Conservation (phyloP, 176 grass and related monocot species). For the Areca catechu region DNA sequence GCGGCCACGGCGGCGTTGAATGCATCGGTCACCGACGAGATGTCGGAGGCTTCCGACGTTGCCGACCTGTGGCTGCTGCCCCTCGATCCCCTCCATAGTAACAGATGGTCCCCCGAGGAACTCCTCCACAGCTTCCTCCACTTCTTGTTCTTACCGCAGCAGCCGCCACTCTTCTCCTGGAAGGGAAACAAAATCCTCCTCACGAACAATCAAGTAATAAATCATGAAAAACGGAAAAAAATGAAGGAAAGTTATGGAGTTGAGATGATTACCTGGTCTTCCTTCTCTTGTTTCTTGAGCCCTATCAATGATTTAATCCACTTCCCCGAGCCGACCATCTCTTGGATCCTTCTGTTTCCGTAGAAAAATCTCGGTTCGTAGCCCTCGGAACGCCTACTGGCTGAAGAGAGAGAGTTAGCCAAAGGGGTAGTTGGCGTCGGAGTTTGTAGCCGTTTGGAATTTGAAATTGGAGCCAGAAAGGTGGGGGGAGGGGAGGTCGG, state of each 20-base stretch:
- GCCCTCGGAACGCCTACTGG: neutral
- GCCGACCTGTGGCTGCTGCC: slow-evolving; percentile 35
- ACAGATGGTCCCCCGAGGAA: slow-evolving; percentile 47
- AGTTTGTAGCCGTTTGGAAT: slow-evolving; percentile 29
- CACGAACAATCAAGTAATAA: neutral
- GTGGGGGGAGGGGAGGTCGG: neutral
- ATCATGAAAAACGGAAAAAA: neutral
- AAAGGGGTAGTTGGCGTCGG: slow-evolving; percentile 4
- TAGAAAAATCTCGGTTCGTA: slow-evolving; percentile 9
- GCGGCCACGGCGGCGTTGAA: slow-evolving; percentile 61
- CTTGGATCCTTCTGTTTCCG: slow-evolving; percentile 6
- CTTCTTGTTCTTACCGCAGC: slow-evolving; percentile 39
- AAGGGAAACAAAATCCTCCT: neutral
- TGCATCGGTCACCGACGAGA: slow-evolving; percentile 40
- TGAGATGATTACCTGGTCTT: slow-evolving; percentile 39
- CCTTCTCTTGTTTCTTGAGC: slow-evolving; percentile 73
- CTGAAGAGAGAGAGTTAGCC: neutral
- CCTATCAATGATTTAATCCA: slow-evolving; percentile 82
- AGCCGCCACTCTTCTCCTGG: neutral
- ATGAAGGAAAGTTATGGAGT: neutral
- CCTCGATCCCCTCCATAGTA: slow-evolving; percentile 29
- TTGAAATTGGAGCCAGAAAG: slow-evolving; percentile 52
- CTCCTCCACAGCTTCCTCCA: slow-evolving; percentile 83
- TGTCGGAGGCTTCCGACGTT: slow-evolving; percentile 53
- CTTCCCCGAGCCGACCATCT: slow-evolving; percentile 61